Base-by-base conservation (phyloP, 306 rosid species). In the Dalbergia cultrata region DNA sequence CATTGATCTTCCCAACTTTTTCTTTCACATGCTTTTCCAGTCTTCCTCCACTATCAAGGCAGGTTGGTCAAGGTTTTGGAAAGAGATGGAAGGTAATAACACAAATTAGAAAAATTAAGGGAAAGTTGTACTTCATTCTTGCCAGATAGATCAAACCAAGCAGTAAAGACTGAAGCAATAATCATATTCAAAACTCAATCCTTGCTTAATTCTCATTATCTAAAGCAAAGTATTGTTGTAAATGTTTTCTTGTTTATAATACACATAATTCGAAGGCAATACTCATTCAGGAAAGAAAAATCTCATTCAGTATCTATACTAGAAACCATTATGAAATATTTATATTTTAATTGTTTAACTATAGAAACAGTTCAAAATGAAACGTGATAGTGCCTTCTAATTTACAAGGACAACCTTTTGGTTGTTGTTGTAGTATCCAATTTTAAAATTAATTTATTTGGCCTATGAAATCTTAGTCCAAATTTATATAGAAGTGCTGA, bases 121-220 rank as follows among this genome's bases (percentile, higher is more conserved):
- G 18, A 17, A 53, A 39, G 22, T 21, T 21, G 22, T 21, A 21
- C 22, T 62, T 50, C 1, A 69, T 18, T 61, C 33, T 17, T 5
- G n/a, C 43, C 72, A 35, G 37, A 35, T 18, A 26, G 47, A 49
- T 50, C 72, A 61, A 73, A 62, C 59, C 71, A 18, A 65, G 72
- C 6, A n/a, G 14, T 54, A 50, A 50, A 5, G 56, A 35, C 62
- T 73, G 65, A 63, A 81, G 75, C 21, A 81, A 54, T 16, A 65
- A 56, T 65, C 45, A 73, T 73, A 43, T 76, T 37, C 31, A 31
- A 26, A 62, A 65, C 57, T 33, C 5, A 49, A 34, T 73, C n/a
- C 18, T 14, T 35, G 22, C 13, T 16, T 34, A 21, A 67, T 13
- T 59, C 37, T 52, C 72, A 61, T 45, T 49, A 31, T 8, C 56